These are phyloP conservation scores for Aurinia saxatilis DNA, from an alignment of 345 rosid species.

Conservation along the genomic window DNA sequence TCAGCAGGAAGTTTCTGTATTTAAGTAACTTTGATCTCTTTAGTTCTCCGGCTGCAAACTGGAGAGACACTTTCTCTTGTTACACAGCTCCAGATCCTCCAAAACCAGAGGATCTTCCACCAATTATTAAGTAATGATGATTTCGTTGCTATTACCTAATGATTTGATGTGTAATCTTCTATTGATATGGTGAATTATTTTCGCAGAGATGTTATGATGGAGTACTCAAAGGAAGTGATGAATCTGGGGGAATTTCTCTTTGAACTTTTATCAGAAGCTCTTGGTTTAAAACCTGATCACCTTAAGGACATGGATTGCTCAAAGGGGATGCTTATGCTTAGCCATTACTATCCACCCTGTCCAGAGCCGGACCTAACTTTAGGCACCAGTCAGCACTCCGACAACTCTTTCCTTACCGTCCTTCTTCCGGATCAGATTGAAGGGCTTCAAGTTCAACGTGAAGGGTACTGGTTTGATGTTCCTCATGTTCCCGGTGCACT, in stretches of 20 bases:
- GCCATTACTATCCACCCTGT: constrained; percentile 55
- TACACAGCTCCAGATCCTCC: constrained; percentile 31
- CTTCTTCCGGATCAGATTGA: constrained; percentile 56
- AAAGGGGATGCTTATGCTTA: constrained; percentile 28
- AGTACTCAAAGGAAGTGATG: constrained; percentile 33
- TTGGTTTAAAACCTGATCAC: constrained; percentile 36
- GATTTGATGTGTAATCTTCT: background rate
- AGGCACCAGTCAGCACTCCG: constrained; percentile 43
- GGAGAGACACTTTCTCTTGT: constrained; percentile 33
- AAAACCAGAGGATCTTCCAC: constrained; percentile 27
- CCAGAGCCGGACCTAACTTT: constrained; percentile 50
- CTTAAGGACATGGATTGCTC: constrained; percentile 37
- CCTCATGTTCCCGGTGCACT: constrained; percentile 43
- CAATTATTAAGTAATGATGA: constrained; percentile 18
- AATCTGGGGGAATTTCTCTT: constrained; percentile 31
- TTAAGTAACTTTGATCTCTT: constrained; percentile 32
- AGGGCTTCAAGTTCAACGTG: constrained; percentile 46
- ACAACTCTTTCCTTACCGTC: constrained; percentile 42
- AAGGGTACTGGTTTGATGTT: constrained; percentile 41
- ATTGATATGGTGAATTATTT: background rate
- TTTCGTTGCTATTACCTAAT: background rate
- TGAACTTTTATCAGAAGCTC: constrained; percentile 49
- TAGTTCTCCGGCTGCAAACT: constrained; percentile 22
- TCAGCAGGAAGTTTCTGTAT: background rate
- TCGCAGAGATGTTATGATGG: constrained; percentile 33